Percentiles rank a stretch among this genome's conserved stretches.
These are phyloP conservation scores for Xanthoconium purpureum DNA, from an alignment of 768 basidiomycete species.

Conservation along the genomic window DNA sequence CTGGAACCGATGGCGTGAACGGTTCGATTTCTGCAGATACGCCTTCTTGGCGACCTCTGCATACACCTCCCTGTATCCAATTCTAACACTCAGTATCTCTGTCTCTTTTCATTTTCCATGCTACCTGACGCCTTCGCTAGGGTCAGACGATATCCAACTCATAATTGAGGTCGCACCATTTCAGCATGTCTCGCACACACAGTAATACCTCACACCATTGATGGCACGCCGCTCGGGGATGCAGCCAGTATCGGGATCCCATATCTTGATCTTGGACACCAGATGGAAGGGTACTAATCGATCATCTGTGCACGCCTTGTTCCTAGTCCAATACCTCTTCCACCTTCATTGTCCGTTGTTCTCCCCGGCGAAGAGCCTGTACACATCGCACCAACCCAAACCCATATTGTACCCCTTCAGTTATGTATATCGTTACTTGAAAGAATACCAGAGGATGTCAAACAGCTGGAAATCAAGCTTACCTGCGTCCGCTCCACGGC, in stretches of 20 bases:
- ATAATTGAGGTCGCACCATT: constrained; percentile 21
- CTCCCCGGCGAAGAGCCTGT: constrained; percentile 16
- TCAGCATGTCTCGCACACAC: constrained; percentile 50
- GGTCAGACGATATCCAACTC: not conserved
- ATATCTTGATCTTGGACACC: constrained; percentile 31
- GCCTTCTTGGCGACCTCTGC: constrained; percentile 74
- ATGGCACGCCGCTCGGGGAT: constrained; percentile 72
- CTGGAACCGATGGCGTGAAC: not conserved
- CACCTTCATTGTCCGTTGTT: constrained; percentile 18
- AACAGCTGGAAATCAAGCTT: constrained; percentile 42
- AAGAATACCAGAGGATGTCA: constrained; percentile 31
- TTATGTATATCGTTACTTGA: constrained; percentile 37
- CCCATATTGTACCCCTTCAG: constrained; percentile 53
- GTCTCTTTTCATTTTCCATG: constrained; percentile 39
- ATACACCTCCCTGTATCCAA: constrained; percentile 43
- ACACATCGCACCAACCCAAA: constrained; percentile 60
- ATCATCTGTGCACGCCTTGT: constrained; percentile 29
- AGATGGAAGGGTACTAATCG: constrained; percentile 49
- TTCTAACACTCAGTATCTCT: constrained; percentile 52
- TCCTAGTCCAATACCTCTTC: not conserved
- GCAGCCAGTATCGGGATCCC: constrained; percentile 64
- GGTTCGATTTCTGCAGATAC: constrained; percentile 48
- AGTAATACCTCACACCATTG: constrained; percentile 64
- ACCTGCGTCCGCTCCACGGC: constrained; percentile 20
- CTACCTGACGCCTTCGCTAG: not conserved